Conservation (phyloP, 345 rosid species). For the Noccaea bulbosa region DNA sequence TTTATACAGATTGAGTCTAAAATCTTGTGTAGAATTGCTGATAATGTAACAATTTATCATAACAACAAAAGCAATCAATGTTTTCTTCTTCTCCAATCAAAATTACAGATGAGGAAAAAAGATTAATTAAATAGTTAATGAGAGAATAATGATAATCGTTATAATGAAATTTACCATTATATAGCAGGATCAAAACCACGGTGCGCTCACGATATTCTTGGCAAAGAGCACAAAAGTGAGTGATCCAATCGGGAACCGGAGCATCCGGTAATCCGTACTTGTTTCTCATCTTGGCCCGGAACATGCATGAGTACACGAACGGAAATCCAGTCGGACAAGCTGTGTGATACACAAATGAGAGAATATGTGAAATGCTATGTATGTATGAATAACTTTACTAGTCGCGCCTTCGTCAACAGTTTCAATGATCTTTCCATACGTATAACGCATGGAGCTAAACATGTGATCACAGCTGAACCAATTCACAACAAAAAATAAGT, state of each 20-base stretch:
- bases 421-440: conserved; percentile 59
- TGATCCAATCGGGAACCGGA: conserved; percentile 61
- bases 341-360: conserved; percentile 23
- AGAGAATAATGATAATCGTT: background rate
- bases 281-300: conserved; percentile 52
- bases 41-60: no score
- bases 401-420: conserved; percentile 47
- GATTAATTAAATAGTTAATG: no score
- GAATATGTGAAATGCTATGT: background rate
- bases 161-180: conserved; percentile 47
- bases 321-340: conserved; percentile 51
- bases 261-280: conserved; percentile 55
- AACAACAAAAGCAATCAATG: no score
- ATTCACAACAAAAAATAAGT: conserved; percentile 13
- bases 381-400: conserved; percentile 22
- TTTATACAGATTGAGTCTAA: background rate
- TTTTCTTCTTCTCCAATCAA: no score
- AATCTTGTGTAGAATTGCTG: background rate
- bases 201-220: conserved; percentile 63
- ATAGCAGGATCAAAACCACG: conserved; percentile 62
- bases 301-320: conserved; percentile 50
- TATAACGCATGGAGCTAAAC: conserved; percentile 58
- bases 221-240: conserved; percentile 62
- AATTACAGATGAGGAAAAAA: no score
- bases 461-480: conserved; percentile 51